phyloP scores from a whole-genome alignment of 306 rosid species.

The Inga leiocalycina region DNA sequence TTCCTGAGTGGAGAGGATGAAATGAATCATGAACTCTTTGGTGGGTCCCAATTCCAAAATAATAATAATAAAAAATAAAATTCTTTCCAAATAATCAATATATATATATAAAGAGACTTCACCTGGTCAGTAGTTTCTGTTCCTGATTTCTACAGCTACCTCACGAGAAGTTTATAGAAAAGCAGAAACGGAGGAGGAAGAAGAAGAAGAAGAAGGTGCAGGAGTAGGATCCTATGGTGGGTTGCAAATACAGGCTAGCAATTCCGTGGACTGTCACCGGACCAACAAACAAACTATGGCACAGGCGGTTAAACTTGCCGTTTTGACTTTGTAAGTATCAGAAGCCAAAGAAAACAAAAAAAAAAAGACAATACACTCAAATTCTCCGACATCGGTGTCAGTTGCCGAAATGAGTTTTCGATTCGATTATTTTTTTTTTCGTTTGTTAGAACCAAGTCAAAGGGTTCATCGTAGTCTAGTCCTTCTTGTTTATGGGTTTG shows the following conservation, averaged over 20 bases:
- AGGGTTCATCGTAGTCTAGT: neutral
- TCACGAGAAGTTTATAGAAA: neutral
- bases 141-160: neutral
- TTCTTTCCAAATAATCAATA: neutral
- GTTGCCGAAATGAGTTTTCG: neutral
- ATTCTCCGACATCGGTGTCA: slow-evolving; percentile 9
- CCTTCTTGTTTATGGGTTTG: neutral
- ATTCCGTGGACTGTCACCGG: neutral
- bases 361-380: neutral
- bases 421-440: neutral
- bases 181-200: neutral
- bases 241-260: neutral
- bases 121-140: neutral
- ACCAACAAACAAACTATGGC: neutral
- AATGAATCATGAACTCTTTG: neutral
- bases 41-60: neutral
- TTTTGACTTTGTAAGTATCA: slow-evolving; percentile 16
- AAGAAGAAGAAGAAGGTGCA: neutral
- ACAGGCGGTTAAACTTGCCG: neutral
- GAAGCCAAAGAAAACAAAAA: neutral
- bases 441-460: neutral
- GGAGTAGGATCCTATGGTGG: neutral
- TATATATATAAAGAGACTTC: neutral
- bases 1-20: slow-evolving; percentile 2
- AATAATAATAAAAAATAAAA: neutral